Conservation (phyloP, 208 protist genomes). For the Trypanosoma grayi region DNA sequence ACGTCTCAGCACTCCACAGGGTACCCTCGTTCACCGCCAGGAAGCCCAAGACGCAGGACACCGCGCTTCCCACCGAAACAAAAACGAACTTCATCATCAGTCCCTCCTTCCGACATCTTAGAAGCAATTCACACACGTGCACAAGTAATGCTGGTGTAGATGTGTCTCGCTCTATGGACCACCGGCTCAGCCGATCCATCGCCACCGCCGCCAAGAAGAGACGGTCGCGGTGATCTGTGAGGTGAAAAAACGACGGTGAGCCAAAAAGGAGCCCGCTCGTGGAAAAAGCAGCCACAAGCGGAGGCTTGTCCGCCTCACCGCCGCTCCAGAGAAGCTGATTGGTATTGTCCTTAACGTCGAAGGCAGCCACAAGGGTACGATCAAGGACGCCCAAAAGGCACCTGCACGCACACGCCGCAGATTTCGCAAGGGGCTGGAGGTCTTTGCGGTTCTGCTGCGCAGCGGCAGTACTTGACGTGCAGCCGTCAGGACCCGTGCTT, state of each 20-base stretch:
- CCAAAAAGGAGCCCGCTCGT: constrained; percentile 52
- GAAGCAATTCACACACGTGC: constrained; percentile 17
- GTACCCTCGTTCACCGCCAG: background rate
- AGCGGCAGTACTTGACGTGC: constrained; percentile 1
- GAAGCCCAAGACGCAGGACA: constrained; percentile 45
- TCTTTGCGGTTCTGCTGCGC: background rate
- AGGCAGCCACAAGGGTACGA: constrained; percentile 24
- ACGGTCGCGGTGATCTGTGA: constrained; percentile 35
- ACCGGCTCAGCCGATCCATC: constrained; percentile 39
- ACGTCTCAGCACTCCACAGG: constrained; percentile 1
- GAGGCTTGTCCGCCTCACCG: background rate
- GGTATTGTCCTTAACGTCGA: background rate
- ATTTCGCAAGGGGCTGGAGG: constrained; percentile 8
- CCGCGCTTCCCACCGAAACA: constrained; percentile 45
- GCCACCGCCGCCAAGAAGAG: constrained; percentile 46
- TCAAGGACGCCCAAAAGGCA: constrained; percentile 23
- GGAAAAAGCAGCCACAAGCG: constrained; percentile 52
- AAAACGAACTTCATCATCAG: constrained; percentile 35
- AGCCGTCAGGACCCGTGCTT: background rate
- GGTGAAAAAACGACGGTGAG: constrained; percentile 32
- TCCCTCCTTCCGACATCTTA: constrained; percentile 9
- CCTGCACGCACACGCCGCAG: constrained; percentile 7
- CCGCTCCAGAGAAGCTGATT: constrained; percentile 15
- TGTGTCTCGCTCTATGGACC: constrained; percentile 9
- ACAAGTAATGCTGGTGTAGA: background rate